A percentile compares a stretch with the other conserved stretches of the same genome.
phyloP scores from a whole-genome alignment of 441 rosid species.

The Arabidopsis hybrid region DNA sequence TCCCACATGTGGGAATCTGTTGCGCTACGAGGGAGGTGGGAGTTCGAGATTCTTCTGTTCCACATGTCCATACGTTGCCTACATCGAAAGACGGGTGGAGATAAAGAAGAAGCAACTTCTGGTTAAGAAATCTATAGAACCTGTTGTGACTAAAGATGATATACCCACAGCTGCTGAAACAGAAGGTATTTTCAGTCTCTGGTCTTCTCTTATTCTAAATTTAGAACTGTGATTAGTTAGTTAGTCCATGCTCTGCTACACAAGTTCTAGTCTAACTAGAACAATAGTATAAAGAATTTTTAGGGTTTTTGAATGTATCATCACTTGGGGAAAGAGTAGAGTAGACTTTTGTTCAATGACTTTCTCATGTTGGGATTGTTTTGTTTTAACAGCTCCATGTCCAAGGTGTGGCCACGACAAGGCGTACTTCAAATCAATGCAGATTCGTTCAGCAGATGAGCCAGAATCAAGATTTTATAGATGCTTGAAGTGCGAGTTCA shows the following conservation, averaged over 20 bases:
- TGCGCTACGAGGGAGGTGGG: conserved; percentile 33
- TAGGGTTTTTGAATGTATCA: too few species aligned
- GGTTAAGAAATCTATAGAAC: conserved; percentile 37
- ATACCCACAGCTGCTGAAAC: conserved; percentile 40
- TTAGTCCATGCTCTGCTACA: background rate
- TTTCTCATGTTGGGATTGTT: background rate
- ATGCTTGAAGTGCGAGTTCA: conserved; percentile 41
- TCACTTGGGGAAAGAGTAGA: background rate
- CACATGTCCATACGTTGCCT: conserved; percentile 41
- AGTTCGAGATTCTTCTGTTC: conserved; percentile 33
- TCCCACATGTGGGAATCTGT: conserved; percentile 38
- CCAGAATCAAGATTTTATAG: conserved; percentile 45
- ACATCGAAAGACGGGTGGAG: conserved; percentile 38
- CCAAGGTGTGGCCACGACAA: conserved; percentile 43
- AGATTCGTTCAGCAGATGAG: conserved; percentile 49
- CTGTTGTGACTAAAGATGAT: conserved; percentile 33
- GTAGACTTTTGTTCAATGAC: background rate
- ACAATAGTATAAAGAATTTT: background rate
- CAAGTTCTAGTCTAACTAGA: conserved; percentile 2
- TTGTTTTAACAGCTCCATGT: conserved; percentile 31
- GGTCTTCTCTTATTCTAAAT: background rate
- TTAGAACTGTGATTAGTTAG: background rate
- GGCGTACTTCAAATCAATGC: conserved; percentile 45
- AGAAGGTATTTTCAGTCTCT: conserved; percentile 21
- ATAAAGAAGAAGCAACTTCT: conserved; percentile 44